Evolutionary conservation across 2,329 filamentous ascomycete species (phyloP).

Genomic region (Trichoderma sp.): DNA sequence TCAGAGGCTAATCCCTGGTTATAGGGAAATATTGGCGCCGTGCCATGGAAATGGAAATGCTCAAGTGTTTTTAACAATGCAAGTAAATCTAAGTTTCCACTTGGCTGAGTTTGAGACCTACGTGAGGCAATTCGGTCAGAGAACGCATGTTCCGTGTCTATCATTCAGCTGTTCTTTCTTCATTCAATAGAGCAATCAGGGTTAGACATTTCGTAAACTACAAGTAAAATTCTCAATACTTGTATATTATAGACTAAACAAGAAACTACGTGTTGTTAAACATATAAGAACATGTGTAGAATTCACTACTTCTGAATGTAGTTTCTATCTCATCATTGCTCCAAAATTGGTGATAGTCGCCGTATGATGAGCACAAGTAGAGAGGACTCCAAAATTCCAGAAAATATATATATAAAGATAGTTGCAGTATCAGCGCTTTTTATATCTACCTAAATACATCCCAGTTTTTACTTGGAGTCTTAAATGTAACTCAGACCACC

Average conservation of each 20-base stretch:
- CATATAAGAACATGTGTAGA: neutral
- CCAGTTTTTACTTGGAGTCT: fast-evolving
- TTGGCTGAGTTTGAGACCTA: neutral
- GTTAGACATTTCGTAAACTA: neutral
- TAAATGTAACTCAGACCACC: conserved; percentile 20
- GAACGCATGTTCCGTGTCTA: neutral
- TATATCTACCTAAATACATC: neutral
- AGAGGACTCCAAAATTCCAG: neutral
- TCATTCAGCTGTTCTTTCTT: neutral
- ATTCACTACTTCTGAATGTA: neutral
- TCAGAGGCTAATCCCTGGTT: neutral
- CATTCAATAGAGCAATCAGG: neutral
- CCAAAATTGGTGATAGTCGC: neutral
- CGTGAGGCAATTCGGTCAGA: too few relatives aligned
- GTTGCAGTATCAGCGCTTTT: neutral
- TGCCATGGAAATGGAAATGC: neutral
- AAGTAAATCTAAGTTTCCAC: too few relatives aligned
- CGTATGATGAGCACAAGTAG: neutral
- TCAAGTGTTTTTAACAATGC: too few relatives aligned
- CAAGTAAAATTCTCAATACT: neutral
- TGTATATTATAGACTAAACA: fast-evolving
- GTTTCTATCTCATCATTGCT: neutral
- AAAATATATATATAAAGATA: neutral
- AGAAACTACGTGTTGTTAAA: neutral
- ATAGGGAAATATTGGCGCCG: neutral